Base-by-base conservation (phyloP, 2,329 filamentous ascomycete genomes). In the Verticillium nubilum region DNA sequence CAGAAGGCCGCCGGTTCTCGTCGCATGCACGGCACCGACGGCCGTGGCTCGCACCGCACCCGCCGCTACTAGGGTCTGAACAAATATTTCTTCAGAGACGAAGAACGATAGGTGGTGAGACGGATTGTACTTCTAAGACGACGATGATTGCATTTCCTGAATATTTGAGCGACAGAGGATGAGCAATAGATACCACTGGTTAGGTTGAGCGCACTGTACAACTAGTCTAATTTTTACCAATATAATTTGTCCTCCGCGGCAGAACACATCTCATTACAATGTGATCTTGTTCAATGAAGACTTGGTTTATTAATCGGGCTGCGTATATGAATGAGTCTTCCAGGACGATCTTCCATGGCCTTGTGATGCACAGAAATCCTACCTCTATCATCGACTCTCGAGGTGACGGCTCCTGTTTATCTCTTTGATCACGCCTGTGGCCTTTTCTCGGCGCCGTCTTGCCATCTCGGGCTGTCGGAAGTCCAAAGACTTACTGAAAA, bases 21-120 rank as follows among this genome's bases (percentile, higher is more conserved):
- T 61, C 81, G 89, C 59, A 91, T 91, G 87, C 83, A 85, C 66
- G 88, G 89, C 47, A 91, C 88, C 54, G 89, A 91, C 72, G 88
- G 88, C 2, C 83, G 86, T 37, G 84, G 85, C 60, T 79, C 76
- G 59, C 80, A 70, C 61, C 76, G 71, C 60, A 64, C 60, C 56
- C 63, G 59, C 57, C 67, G 64, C 54, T 66, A 61, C 55, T 64
- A 64, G 37, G 59, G 54, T 3, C 33, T 17, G 33, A 37, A 17
- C 29, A 31, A 31, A 58, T 35, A 53, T 42, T 7, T 19, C 19
- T 12, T 35, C 37, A 42, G 6, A 47, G 1, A 47, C 37, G 9
- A 47, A 6, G 19, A 47, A 7, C n/a, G 42, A 3, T 9, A 47
- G 42, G 42, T 10, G 42, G n/a, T 47, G 42, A 12, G 23, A 47